Base-by-base conservation (phyloP, 139 green algal genomes). In the Tetradesmus obliquus region DNA sequence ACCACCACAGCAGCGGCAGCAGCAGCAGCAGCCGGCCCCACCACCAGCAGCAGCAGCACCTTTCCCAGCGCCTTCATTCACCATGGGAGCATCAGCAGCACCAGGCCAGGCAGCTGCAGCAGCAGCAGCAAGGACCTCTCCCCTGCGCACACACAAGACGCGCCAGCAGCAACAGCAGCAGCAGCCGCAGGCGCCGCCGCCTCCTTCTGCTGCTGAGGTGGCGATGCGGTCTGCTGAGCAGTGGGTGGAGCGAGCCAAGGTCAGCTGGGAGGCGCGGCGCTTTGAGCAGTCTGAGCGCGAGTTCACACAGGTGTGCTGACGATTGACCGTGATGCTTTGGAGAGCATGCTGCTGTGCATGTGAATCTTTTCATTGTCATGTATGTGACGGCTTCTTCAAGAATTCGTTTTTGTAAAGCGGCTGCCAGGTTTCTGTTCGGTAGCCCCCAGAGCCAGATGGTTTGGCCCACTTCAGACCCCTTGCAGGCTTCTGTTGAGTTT, bases 241-340 rank as follows among this genome's bases (percentile, higher is more conserved):
- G 81, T 88, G 81, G 82, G 62, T 82, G 69, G 82, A 83, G 82
- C 81, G 89, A 7, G 89, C 89, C 5, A 66, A 88, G 55, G n/a
- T 82, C 62, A 88, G 82, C 81, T 92, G 66, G 24, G 62, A 71
- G 4, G 51, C 19, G 1, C 51, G 66, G 19, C 51, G 62, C 82
- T 92, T 76, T 74, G 81, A 57, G 53, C 62, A 84, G 19, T 79
- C 89, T 15, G 89, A 92, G 51, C 32, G 32, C 32, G 89, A 92
- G 66, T 92, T 91, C 79, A 91, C 79, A 53, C 88, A 91, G 88
- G 88, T 87, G 45, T 1, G 88, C 20, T 13, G 13, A 58, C 80
- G 13, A 8, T 58, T 76, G 54, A 12, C 71, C 13, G 9, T 88
- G 54, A 24, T 74, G 55, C 54, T 32, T 17, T 72, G 12, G 8